Base-by-base conservation (phyloP, 306 rosid genomes). In the Inga leiocalycina region DNA sequence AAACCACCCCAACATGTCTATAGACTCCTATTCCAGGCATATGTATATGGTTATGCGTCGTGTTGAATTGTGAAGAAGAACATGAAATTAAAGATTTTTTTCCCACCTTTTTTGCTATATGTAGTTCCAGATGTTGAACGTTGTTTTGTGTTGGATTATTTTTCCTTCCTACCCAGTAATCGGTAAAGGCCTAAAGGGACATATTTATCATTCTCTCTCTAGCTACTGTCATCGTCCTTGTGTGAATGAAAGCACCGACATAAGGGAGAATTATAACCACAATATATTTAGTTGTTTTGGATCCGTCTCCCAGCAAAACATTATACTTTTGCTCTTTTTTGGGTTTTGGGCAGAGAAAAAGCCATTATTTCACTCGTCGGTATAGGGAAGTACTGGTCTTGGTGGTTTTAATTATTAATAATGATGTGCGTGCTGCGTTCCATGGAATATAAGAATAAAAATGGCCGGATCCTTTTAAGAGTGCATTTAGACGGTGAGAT, bases 81-180 rank as follows among this genome's bases (percentile, higher is more conserved):
- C 43, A 39, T 39, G 43, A 39, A 39, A 39, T 45, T 45, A 45
- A 45, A 45, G 3, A 45, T 45, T 45, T 10, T 45, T 45, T 2
- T 0, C 37, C 43, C 43, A 39, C 43, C 43, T 5, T 39, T 6
- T 39, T 39, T 0, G 43, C 43, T 39, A 6, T 39, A 39, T 39
- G 43, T 6, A 39, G 52, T 20, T 71, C 35, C 35, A 71, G 65
- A 30, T 64, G 44, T 64, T 65, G 80, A 69, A 79, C 71, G 70
- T 48, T 80, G 77, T 35, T 70, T 46, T 64, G 44, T 44, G 57
- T 52, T 80, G 70, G 44, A 20, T 65, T 76, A 39, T 39, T 39
- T 6, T 75, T 86, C 37, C 37, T 65, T 76, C 71, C 56, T 64
- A 34, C 56, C 75, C 72, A 22, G 30, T 32, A 62, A 64, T 54